Evolutionary conservation across 1,139 yeast species (phyloP), one percentile per base, ranked within the genome.

Genomic region (Blastobotrys buckinghamii): DNA sequence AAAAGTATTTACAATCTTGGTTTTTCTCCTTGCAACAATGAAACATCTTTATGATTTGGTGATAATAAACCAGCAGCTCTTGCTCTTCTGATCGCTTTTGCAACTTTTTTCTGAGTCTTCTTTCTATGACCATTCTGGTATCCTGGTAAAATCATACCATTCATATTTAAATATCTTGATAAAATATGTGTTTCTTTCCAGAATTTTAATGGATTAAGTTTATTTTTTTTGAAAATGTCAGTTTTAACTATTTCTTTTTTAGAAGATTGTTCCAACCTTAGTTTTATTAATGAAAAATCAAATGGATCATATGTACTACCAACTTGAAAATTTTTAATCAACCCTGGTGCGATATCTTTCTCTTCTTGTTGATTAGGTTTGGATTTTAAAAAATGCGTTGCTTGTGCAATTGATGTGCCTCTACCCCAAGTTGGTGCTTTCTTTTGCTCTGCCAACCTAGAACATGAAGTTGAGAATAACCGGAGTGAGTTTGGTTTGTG

Each of bases 1-100:
- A 26, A 26, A 26, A 26, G 6, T 6, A 10, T 29, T 29, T 29
- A 29, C n/a, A 29, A 13, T 29, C 12, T 29, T 29, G 32, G 32
- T 9, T 29, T 29, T 29, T 42, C 47, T 4, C 37, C 26, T 29
- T 41, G 48, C n/a, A 48, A 33, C 34, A 34, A 20, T 30, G 46
- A 45, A 6, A 50, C 50, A 38, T 41, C 47, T 36, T 72, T 76
- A 58, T 82, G 85, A 38, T 78, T 80, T 47, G 80, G 68, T 26
- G 87, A 77, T 60, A 84, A 70, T 50, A 84, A 70, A 0, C 94
- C 92, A 50, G 82, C 77, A 3, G 82, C 78, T 57, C 89, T 72
- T 16, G 88, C 81, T 47, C 89, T 71, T 60, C 81, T 74, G 46
- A 84, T 75, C 35, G 92, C 89, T 54, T 75, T 79, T 1, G 84